Percentiles rank a stretch among this genome's conserved stretches.
Conservation (phyloP, 2,329 filamentous ascomycete genomes). For the Talaromyces piceae region DNA sequence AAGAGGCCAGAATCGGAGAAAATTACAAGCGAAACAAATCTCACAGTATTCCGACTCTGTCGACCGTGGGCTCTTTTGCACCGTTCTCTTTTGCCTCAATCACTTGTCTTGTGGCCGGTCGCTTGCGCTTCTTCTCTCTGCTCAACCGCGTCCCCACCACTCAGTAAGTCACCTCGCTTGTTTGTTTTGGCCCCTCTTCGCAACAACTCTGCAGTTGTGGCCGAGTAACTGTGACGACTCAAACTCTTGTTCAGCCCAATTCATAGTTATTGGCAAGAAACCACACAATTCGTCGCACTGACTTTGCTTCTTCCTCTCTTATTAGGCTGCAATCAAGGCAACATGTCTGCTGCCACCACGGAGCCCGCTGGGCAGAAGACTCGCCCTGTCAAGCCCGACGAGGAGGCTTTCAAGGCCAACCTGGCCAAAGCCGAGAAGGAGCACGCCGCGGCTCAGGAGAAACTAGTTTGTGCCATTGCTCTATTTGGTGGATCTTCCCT, state of each 20-base stretch:
- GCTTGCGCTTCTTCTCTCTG: not conserved
- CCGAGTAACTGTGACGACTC: not conserved
- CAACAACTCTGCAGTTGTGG: not conserved
- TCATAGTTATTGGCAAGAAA: not conserved
- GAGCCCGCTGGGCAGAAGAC: slow-evolving; percentile 30
- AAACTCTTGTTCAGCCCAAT: not conserved
- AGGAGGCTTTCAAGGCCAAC: slow-evolving; percentile 71
- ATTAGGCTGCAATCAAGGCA: slow-evolving; percentile 5
- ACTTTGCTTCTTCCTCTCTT: not conserved
- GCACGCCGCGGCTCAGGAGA: slow-evolving; percentile 67
- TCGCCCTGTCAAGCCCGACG: slow-evolving; percentile 81
- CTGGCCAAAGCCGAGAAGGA: slow-evolving; percentile 81
- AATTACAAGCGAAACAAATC: not conserved
- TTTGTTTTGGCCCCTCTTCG: not conserved
- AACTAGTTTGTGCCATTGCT: slow-evolving; percentile 45
- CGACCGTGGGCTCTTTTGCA: not conserved
- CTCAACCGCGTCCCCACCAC: not conserved
- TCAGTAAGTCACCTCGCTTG: not conserved
- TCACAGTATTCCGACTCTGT: not conserved
- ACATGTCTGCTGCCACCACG: slow-evolving; percentile 13
- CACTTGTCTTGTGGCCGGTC: not conserved
- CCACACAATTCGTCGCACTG: not conserved
- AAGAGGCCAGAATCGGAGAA: slow-evolving; percentile 5
- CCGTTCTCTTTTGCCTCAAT: not conserved
- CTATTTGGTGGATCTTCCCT: not conserved